These are phyloP conservation scores for Saccharomycopsis crataegensis DNA, from an alignment of 1,139 yeast genomes.

Conservation along the genomic window DNA sequence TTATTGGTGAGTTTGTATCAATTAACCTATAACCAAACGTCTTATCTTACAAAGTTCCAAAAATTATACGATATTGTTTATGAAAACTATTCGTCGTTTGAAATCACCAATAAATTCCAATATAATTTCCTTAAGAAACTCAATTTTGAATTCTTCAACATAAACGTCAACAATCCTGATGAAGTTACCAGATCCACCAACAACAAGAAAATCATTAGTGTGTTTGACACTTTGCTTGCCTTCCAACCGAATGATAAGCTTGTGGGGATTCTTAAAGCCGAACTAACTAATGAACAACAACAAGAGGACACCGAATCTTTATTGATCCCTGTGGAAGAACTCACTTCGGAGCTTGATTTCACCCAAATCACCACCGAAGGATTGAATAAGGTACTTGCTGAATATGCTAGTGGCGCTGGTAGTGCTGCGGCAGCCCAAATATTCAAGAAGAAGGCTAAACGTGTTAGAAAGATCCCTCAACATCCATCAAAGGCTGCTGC, in stretches of 20 bases:
- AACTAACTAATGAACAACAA: background rate
- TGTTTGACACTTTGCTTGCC: constrained; percentile 11
- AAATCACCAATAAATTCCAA: constrained; percentile 11
- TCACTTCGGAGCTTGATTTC: constrained; percentile 8
- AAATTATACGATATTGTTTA: constrained; percentile 7
- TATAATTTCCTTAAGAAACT: constrained; percentile 14
- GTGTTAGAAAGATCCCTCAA: constrained; percentile 33
- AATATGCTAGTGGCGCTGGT: background rate
- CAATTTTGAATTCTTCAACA: constrained; percentile 15
- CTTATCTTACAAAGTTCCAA: constrained; percentile 2
- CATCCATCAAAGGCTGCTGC: constrained; percentile 24
- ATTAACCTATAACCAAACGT: constrained; percentile 2
- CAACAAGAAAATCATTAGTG: constrained; percentile 1
- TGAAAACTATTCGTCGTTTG: background rate
- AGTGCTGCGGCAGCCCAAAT: background rate
- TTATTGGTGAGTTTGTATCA: constrained; percentile 16
- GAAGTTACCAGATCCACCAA: background rate
- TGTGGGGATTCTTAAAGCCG: background rate
- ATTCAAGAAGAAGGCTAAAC: constrained; percentile 1
- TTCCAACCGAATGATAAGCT: constrained; percentile 11
- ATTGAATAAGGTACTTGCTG: constrained; percentile 3
- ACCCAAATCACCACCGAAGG: background rate
- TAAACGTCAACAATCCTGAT: background rate
- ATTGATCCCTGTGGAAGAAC: constrained; percentile 3
- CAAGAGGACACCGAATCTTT: too few species aligned